Percentiles rank a stretch among this genome's conserved stretches.
Conservation (phyloP, 305 asterid species). For the Fraxinus floribunda region DNA sequence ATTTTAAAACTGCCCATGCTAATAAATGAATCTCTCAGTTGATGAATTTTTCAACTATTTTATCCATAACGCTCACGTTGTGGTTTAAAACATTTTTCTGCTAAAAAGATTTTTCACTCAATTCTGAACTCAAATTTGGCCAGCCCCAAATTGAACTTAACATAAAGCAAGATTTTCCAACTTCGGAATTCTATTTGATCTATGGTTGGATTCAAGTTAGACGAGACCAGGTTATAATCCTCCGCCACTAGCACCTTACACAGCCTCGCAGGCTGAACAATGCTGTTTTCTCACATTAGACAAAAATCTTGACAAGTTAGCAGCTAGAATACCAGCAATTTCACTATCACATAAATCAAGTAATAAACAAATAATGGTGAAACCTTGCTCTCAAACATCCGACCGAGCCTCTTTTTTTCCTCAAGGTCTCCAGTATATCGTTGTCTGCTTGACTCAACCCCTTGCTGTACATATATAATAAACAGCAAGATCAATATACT, state of each 20-base stretch:
- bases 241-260: not conserved
- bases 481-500: slow-evolving; percentile 15
- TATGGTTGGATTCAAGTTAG: not conserved
- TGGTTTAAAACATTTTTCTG: not conserved
- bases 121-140: not conserved
- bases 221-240: not conserved
- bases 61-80: not conserved
- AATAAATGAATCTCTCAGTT: not conserved
- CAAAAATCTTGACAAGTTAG: not conserved
- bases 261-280: not conserved
- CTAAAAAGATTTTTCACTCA: not conserved
- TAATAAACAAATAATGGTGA: not conserved
- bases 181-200: not conserved
- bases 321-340: not conserved
- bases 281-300: not conserved
- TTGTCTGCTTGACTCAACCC: slow-evolving; percentile 68
- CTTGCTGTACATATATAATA: slow-evolving; percentile 45
- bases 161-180: not conserved
- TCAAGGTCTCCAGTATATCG: slow-evolving; percentile 86
- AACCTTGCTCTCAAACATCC: slow-evolving; percentile 74
- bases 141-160: not conserved
- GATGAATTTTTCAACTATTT: not conserved
- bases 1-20: not conserved
- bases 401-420: slow-evolving; percentile 69
- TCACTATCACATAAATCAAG: not conserved